Evolutionary conservation across 2,329 filamentous ascomycete species (phyloP).

Genomic region (Xylariaceae sp.): DNA sequence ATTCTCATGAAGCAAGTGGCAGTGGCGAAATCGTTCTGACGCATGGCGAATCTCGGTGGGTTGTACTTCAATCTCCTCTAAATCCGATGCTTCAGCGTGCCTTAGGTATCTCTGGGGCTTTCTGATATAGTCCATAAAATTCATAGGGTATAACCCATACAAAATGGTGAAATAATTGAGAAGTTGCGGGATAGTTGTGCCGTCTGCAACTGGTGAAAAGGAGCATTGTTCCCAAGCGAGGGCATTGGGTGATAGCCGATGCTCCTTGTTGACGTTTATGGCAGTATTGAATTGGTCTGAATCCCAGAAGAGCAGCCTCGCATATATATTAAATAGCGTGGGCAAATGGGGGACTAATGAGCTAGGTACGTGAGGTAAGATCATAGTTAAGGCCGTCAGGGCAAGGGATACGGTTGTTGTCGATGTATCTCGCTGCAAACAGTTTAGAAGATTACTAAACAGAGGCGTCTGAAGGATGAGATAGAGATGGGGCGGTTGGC

Average conservation of each 20-base stretch:
- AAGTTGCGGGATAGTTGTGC: slow-evolving; percentile 61
- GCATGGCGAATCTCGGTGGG: slow-evolving; percentile 72
- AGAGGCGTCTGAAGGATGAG: slow-evolving; percentile 68
- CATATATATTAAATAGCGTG: slow-evolving; percentile 77
- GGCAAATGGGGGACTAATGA: slow-evolving; percentile 66
- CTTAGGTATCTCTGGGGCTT: slow-evolving; percentile 77
- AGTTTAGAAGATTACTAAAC: slow-evolving; percentile 67
- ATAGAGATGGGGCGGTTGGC: slow-evolving; percentile 76
- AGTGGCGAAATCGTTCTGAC: slow-evolving; percentile 69
- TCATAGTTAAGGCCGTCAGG: slow-evolving; percentile 73
- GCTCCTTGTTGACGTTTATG: slow-evolving; percentile 38
- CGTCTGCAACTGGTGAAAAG: slow-evolving; percentile 59
- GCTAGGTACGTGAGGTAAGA: slow-evolving; percentile 74
- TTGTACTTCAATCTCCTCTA: slow-evolving; percentile 73
- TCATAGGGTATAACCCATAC: slow-evolving; percentile 79
- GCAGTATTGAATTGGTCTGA: slow-evolving; percentile 42
- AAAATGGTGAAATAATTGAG: slow-evolving; percentile 75
- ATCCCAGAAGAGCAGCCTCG: slow-evolving; percentile 76
- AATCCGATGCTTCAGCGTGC: slow-evolving; percentile 64
- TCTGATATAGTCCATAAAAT: slow-evolving; percentile 81
- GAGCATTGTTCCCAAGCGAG: slow-evolving; percentile 61
- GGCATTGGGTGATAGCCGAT: slow-evolving; percentile 27
- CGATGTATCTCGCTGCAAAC: slow-evolving; percentile 72
- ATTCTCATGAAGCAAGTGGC: slow-evolving; percentile 76
- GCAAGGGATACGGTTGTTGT: slow-evolving; percentile 73